Percentiles rank a stretch among this genome's conserved stretches.
These are phyloP conservation scores for Apiospora hydei DNA, from an alignment of 2,329 filamentous ascomycete genomes.

Conservation along the genomic window DNA sequence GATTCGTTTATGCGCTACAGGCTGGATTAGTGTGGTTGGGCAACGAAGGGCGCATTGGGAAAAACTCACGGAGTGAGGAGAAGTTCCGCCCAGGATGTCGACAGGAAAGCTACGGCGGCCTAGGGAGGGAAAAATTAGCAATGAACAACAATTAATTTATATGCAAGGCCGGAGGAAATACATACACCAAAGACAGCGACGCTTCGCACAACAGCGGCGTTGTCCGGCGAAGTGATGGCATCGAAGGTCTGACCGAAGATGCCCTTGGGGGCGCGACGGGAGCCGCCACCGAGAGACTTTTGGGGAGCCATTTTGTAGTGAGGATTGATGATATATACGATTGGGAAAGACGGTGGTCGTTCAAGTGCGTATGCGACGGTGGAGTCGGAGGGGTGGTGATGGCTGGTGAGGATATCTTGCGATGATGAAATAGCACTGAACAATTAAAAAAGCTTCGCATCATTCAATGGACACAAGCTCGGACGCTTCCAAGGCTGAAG, in stretches of 20 bases:
- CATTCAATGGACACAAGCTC: not conserved
- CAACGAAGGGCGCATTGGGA: not conserved
- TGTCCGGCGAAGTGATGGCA: conserved; percentile 70
- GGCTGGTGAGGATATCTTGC: not conserved
- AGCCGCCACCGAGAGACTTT: conserved; percentile 59
- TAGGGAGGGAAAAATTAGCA: conserved; percentile 39
- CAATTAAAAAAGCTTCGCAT: conserved; percentile 17
- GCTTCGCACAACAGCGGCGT: conserved; percentile 72
- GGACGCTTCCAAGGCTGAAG: not conserved
- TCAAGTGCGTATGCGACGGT: conserved; percentile 7
- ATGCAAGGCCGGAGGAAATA: conserved; percentile 30
- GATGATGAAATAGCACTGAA: conserved; percentile 1
- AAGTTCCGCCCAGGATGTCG: conserved; percentile 72
- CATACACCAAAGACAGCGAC: conserved; percentile 73
- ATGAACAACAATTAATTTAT: not conserved
- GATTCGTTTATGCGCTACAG: not conserved
- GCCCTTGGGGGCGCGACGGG: conserved; percentile 55
- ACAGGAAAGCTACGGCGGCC: conserved; percentile 71
- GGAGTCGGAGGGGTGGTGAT: conserved; percentile 1
- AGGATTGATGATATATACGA: conserved; percentile 9
- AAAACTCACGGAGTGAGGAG: conserved; percentile 69
- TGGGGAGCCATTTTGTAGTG: conserved; percentile 66
- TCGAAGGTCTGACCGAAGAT: conserved; percentile 66
- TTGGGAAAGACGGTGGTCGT: not conserved
- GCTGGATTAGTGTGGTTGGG: not conserved